Evolutionary conservation across 306 rosid species (phyloP).

Genomic region (Pachyrhizus erosus): DNA sequence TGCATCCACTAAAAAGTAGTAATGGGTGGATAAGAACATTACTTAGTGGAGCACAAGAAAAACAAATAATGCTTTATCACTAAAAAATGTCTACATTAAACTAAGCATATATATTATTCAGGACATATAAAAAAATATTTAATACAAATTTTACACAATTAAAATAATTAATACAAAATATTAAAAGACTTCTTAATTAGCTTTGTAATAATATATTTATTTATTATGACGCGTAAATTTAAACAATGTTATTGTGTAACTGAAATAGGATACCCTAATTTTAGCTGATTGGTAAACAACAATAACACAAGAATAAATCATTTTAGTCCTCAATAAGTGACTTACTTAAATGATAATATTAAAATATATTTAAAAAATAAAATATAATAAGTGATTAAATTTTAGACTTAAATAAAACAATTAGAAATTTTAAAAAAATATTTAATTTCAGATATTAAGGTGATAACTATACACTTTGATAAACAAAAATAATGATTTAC

Average conservation of each 20-base stretch:
- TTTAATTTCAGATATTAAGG: too few species aligned
- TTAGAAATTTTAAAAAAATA: too few species aligned
- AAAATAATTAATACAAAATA: neutral
- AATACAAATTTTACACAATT: neutral
- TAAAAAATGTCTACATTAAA: conserved; percentile 2
- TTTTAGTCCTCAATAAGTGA: too few species aligned
- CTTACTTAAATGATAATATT: too few species aligned
- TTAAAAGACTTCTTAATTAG: neutral
- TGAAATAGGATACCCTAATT: neutral
- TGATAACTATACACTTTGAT: too few species aligned
- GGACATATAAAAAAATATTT: neutral
- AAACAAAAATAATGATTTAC: too few species aligned
- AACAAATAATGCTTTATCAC: neutral
- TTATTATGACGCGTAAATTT: too few species aligned
- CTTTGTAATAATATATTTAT: neutral
- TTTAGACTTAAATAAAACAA: too few species aligned
- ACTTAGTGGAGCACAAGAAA: conserved; percentile 23
- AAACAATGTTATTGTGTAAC: neutral
- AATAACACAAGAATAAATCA: too few species aligned
- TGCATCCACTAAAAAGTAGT: conserved; percentile 5
- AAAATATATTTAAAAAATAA: too few species aligned
- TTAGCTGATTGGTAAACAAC: too few species aligned
- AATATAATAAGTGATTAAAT: too few species aligned
- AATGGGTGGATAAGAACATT: conserved; percentile 29
- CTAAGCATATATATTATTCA: neutral